These are phyloP conservation scores for Limonium bicolor DNA, from an alignment of 148 eudicot genomes.

Conservation along the genomic window DNA sequence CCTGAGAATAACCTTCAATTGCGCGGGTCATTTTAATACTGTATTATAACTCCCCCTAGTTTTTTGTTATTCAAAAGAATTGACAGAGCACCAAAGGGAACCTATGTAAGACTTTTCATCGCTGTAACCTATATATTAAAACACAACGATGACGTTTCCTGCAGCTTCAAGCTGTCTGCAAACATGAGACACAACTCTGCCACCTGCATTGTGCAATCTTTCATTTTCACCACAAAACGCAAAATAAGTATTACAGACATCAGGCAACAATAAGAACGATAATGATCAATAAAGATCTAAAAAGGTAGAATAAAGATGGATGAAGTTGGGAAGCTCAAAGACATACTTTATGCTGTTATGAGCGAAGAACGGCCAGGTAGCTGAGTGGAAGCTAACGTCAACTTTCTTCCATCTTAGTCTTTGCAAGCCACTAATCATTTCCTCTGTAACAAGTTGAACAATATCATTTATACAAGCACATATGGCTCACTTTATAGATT, in stretches of 20 bases:
- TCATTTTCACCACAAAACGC: slow-evolving; percentile 66
- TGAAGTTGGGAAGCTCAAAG: background rate
- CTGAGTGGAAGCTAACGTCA: slow-evolving; percentile 94
- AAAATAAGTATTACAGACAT: no score
- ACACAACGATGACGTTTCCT: no score
- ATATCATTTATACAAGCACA: background rate
- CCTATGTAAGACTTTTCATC: no score
- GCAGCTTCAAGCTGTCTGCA: slow-evolving; percentile 67
- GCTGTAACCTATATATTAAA: no score
- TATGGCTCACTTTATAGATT: background rate
- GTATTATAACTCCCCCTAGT: no score
- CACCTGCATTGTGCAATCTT: slow-evolving; percentile 90
- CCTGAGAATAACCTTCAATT: no score
- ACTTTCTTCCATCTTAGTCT: slow-evolving; percentile 88
- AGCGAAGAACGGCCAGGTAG: slow-evolving; percentile 92
- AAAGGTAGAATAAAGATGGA: background rate
- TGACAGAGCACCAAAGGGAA: no score
- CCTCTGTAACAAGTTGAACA: slow-evolving; percentile 41
- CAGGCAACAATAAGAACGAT: no score
- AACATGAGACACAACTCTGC: slow-evolving; percentile 92
- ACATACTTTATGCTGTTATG: slow-evolving; percentile 96
- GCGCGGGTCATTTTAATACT: no score
- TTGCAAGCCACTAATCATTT: slow-evolving; percentile 86
- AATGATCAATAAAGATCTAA: background rate
- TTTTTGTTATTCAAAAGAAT: no score